A percentile compares a stretch with the other conserved stretches of the same genome.
Evolutionary conservation across 352 stramenopile genomes (phyloP).

Genomic region (Thraustotheca clavata): DNA sequence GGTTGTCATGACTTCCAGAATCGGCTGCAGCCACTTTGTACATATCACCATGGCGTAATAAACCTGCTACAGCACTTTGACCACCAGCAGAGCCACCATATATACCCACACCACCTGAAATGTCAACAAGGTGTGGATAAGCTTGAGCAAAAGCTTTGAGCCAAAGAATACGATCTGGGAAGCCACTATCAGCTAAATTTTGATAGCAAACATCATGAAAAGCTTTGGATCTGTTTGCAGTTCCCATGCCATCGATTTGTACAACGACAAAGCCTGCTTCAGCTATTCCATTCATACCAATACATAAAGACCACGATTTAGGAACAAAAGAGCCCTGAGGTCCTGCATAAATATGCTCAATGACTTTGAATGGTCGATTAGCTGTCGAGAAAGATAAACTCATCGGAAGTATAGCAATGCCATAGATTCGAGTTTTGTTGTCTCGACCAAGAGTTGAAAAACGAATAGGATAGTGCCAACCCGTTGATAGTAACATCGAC

Average conservation of each 20-base stretch:
- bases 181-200: not conserved
- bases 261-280: constrained; percentile 15
- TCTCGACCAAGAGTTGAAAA: not conserved
- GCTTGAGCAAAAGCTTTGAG: not conserved
- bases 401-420: constrained; percentile 2
- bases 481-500: not conserved
- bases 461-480: not conserved
- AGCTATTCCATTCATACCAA: constrained; percentile 5
- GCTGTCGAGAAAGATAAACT: not conserved
- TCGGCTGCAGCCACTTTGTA: constrained; percentile 11
- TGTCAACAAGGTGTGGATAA: not conserved
- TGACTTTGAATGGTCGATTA: not conserved
- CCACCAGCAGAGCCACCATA: constrained; percentile 16
- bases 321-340: not conserved
- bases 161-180: constrained; percentile 12
- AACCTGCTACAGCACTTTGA: constrained; percentile 2
- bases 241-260: constrained; percentile 18
- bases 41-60: constrained; percentile 2
- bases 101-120: constrained; percentile 1
- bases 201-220: constrained; percentile 18
- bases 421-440: constrained; percentile 10
- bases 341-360: constrained; percentile 12
- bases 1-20: constrained; percentile 20
- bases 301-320: not conserved
- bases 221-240: constrained; percentile 5